A percentile compares a stretch with the other conserved stretches of the same genome.
phyloP scores from a whole-genome alignment of 805 yeast genomes.

The Yamadazyma endophytica region DNA sequence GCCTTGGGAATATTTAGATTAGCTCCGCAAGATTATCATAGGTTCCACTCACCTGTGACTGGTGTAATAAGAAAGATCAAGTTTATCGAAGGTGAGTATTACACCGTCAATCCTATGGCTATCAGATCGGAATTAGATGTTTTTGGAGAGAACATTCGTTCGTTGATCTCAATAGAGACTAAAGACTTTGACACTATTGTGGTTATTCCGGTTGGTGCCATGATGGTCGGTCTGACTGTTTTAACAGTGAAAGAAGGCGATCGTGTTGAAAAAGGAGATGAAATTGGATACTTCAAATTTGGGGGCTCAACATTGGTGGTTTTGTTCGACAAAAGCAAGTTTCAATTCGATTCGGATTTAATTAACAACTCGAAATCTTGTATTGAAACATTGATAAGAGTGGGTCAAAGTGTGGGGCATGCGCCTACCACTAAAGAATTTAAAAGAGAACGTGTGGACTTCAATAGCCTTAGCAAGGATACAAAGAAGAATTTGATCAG shows the following conservation, averaged over 20 bases:
- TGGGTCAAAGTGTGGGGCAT: constrained; percentile 93
- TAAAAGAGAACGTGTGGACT: constrained; percentile 43
- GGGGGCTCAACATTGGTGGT: constrained; percentile 89
- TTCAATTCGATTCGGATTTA: constrained; percentile 72
- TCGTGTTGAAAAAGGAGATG: constrained; percentile 63
- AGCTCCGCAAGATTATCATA: constrained; percentile 96
- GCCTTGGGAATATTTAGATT: constrained; percentile 76
- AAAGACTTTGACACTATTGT: constrained; percentile 73
- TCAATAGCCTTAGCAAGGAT: constrained; percentile 44
- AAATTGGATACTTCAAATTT: constrained; percentile 90
- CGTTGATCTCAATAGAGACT: constrained; percentile 72
- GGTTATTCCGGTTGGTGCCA: constrained; percentile 87
- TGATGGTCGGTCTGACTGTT: constrained; percentile 96
- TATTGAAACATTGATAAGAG: constrained; percentile 79
- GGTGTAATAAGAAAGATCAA: constrained; percentile 67
- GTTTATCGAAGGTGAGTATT: constrained; percentile 82
- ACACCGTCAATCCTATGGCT: constrained; percentile 98
- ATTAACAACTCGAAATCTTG: constrained; percentile 60
- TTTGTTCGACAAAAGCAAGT: constrained; percentile 48
- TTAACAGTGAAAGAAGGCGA: constrained; percentile 64
- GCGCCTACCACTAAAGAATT: constrained; percentile 45
- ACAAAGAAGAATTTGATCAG: constrained; percentile 49
- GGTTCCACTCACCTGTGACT: constrained; percentile 85
- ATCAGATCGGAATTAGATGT: constrained; percentile 84
- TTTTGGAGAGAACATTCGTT: constrained; percentile 85